Percentiles rank a stretch among this genome's conserved stretches.
phyloP scores from a whole-genome alignment of 208 protist species.

The Trypanosoma avium region DNA sequence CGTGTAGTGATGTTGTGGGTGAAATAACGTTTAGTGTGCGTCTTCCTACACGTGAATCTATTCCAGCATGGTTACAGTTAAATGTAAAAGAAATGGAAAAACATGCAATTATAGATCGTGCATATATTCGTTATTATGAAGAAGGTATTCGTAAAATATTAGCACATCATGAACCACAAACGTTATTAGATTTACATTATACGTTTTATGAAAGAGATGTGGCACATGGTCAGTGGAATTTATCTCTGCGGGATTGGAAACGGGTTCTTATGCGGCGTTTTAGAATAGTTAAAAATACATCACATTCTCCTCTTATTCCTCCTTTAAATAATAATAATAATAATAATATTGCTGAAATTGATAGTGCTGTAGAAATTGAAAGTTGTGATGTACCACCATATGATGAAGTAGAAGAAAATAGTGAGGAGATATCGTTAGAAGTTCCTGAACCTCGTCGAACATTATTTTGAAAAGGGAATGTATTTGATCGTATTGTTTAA shows the following conservation, averaged over 20 bases:
- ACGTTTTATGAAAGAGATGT: conserved; percentile 30
- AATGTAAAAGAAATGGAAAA: background rate
- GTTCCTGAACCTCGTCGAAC: too few relatives aligned
- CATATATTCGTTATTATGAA: conserved; percentile 27
- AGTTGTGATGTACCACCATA: too few relatives aligned
- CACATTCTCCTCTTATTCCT: background rate
- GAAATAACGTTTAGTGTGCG: conserved; percentile 34
- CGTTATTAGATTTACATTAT: conserved; percentile 29
- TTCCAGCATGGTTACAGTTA: conserved; percentile 37
- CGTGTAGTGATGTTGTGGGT: conserved; percentile 20
- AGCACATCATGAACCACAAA: conserved; percentile 7
- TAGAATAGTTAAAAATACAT: background rate
- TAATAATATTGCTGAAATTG: conserved; percentile 11
- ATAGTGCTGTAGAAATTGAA: conserved; percentile 17
- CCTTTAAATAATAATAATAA: conserved; percentile 11
- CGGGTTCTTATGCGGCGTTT: conserved; percentile 2
- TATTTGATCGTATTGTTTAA: too few relatives aligned
- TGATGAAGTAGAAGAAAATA: too few relatives aligned
- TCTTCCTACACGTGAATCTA: conserved; percentile 27
- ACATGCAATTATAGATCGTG: background rate
- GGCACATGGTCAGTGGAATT: conserved; percentile 20
- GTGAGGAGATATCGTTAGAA: too few relatives aligned
- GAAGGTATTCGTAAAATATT: conserved; percentile 19
- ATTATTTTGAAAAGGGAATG: too few relatives aligned
- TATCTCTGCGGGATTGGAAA: conserved; percentile 14